Percentiles rank a stretch among this genome's conserved stretches.
Evolutionary conservation across 2,329 filamentous ascomycete genomes (phyloP).

Genomic region (Chlorencoelia australis): DNA sequence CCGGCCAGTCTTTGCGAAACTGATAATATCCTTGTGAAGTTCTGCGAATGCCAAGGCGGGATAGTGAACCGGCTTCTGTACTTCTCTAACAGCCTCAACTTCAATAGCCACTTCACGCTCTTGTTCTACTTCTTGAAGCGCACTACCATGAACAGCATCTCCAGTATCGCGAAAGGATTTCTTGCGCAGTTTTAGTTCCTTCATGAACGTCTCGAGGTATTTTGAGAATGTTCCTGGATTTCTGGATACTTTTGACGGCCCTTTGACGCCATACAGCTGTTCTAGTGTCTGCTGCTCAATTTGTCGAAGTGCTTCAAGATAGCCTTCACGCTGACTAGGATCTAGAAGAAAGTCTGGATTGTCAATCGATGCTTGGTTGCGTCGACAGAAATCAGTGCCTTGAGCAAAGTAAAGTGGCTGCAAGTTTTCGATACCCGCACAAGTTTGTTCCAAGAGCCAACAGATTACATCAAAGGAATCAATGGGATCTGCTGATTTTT

Average conservation of each 20-base stretch:
- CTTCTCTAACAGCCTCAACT: slow-evolving; percentile 35
- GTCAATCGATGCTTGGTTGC: slow-evolving; percentile 38
- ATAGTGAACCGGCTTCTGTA: slow-evolving; percentile 33
- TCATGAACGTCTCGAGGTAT: slow-evolving; percentile 24
- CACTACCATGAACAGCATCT: slow-evolving; percentile 35
- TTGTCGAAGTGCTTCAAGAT: slow-evolving; percentile 37
- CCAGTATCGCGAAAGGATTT: slow-evolving; percentile 34
- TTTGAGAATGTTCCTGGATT: slow-evolving; percentile 8
- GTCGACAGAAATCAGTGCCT: slow-evolving; percentile 48
- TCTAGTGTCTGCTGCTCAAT: slow-evolving; percentile 47
- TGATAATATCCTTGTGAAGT: slow-evolving; percentile 37
- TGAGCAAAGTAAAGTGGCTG: slow-evolving; percentile 49
- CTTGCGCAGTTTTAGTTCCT: slow-evolving; percentile 28
- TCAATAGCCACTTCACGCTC: slow-evolving; percentile 38
- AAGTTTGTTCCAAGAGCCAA: slow-evolving; percentile 58
- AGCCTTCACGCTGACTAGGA: slow-evolving; percentile 28
- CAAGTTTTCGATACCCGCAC: slow-evolving; percentile 46
- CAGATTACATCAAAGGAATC: slow-evolving; percentile 38
- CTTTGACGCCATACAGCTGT: slow-evolving; percentile 43
- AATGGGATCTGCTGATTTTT: slow-evolving; percentile 12
- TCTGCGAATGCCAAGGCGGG: slow-evolving; percentile 32
- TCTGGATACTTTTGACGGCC: slow-evolving; percentile 11
- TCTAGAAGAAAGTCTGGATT: slow-evolving; percentile 34
- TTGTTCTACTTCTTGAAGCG: slow-evolving; percentile 44
- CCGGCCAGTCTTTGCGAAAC: slow-evolving; percentile 37